A percentile compares a stretch with the other conserved stretches of the same genome.
phyloP scores from a whole-genome alignment of 2,329 filamentous ascomycete genomes.

The Colletotrichum phormii region DNA sequence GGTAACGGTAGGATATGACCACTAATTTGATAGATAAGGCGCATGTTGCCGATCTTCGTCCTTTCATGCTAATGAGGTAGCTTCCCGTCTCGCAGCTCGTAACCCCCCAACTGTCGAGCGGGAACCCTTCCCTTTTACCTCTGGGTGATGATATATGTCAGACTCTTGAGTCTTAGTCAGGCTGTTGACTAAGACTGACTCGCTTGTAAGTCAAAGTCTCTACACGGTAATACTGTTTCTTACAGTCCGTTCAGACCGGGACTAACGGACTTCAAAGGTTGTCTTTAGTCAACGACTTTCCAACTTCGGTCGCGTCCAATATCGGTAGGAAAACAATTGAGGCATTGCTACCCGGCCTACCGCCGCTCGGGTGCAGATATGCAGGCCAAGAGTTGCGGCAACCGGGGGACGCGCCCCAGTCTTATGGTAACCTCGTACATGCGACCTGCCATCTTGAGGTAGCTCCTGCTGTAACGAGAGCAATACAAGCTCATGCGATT shows the following conservation, averaged over 20 bases:
- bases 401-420: slow-evolving; percentile 15
- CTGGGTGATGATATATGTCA: neutral
- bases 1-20: neutral
- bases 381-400: neutral
- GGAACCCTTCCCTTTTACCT: neutral
- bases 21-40: neutral
- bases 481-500: slow-evolving; percentile 13
- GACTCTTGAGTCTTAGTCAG: neutral
- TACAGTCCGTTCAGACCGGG: neutral
- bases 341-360: neutral
- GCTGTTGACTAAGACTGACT: neutral
- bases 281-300: neutral
- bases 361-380: neutral
- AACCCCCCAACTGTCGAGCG: neutral
- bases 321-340: neutral
- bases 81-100: neutral
- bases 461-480: neutral
- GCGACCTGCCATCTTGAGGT: slow-evolving; percentile 31
- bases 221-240: neutral
- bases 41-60: neutral
- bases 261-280: neutral
- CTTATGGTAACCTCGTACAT: neutral
- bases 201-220: neutral
- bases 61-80: neutral
- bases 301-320: neutral